Conservation (phyloP, 1,139 yeast genomes). For the Tardiomyces depauwii region DNA sequence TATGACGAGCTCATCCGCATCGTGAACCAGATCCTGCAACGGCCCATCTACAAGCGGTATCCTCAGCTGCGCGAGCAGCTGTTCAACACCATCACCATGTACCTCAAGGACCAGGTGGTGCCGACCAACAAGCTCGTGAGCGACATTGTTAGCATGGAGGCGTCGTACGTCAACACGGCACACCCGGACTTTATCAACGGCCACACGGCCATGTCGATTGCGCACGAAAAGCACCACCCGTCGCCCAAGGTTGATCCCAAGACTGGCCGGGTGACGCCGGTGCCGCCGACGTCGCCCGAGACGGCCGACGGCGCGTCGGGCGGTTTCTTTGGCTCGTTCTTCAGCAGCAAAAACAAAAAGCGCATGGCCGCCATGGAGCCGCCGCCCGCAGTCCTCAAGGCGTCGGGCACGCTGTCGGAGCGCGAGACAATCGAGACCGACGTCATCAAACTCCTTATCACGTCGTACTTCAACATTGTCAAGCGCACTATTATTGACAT, state of each 20-base stretch:
- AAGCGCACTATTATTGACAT: conserved; percentile 88
- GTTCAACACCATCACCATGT: conserved; percentile 67
- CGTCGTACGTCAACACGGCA: conserved; percentile 91
- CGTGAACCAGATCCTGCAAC: conserved; percentile 70
- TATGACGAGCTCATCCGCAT: conserved; percentile 93
- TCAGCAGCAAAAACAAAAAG: conserved; percentile 85
- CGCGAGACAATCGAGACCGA: conserved; percentile 96
- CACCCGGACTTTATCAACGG: conserved; percentile 96
- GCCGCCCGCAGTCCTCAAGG: conserved; percentile 91
- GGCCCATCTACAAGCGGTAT: conserved; percentile 76
- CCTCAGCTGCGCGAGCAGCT: conserved; percentile 85
- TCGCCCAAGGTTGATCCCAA: conserved; percentile 80
- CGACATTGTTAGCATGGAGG: conserved; percentile 77
- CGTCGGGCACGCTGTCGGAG: conserved; percentile 90
- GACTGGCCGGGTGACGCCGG: conserved; percentile 52
- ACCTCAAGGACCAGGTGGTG: conserved; percentile 62
- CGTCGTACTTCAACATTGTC: conserved; percentile 84
- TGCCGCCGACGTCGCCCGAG: conserved; percentile 21
- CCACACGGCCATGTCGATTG: conserved; percentile 89
- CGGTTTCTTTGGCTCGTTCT: conserved; percentile 92
- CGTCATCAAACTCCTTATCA: conserved; percentile 83
- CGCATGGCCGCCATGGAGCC: conserved; percentile 94
- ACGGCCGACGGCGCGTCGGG: conserved; percentile 20
- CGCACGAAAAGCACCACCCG: conserved; percentile 84
- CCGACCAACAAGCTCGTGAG: conserved; percentile 82